phyloP scores from a whole-genome alignment of 768 basidiomycete species.

The Russula brevipes region DNA sequence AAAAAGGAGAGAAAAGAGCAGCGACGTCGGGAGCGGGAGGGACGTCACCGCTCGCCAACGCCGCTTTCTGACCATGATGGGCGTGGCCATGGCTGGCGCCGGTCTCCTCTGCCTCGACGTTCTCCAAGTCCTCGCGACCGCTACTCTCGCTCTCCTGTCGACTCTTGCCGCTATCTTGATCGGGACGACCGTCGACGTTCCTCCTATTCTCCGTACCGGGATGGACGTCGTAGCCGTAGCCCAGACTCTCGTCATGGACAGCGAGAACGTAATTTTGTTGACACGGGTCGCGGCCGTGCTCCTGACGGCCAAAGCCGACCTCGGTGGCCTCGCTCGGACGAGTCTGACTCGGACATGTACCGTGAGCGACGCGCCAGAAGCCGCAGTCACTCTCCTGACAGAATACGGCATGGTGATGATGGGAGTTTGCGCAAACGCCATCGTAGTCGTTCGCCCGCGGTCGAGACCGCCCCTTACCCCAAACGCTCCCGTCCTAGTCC shows the following conservation, averaged over 20 bases:
- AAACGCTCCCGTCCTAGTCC: conserved; percentile 52
- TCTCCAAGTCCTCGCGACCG: conserved; percentile 45
- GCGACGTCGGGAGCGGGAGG: conserved; percentile 27
- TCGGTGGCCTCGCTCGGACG: conserved; percentile 48
- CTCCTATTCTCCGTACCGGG: conserved; percentile 30
- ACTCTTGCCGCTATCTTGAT: conserved; percentile 33
- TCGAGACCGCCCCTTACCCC: conserved; percentile 30
- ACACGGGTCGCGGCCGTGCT: conserved; percentile 21
- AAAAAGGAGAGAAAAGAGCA: conserved; percentile 39
- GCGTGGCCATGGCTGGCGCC: conserved; percentile 32
- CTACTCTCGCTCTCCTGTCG: conserved; percentile 45
- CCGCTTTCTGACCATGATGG: conserved; percentile 32
- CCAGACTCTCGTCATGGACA: conserved; percentile 16
- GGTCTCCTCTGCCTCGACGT: conserved; percentile 32
- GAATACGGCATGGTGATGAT: conserved; percentile 26
- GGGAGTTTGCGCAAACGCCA: conserved; percentile 35
- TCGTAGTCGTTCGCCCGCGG: conserved; percentile 36
- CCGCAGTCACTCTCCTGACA: conserved; percentile 29
- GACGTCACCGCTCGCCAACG: conserved; percentile 25
- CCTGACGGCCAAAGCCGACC: conserved; percentile 33
- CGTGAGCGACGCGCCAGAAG: conserved; percentile 28
- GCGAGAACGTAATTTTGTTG: conserved; percentile 25
- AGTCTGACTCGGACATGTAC: conserved; percentile 40
- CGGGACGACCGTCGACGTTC: conserved; percentile 15
- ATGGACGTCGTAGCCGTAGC: conserved; percentile 26